Conservation (phyloP, 805 yeast genomes). For the Debaryomyces hansenii region DNA sequence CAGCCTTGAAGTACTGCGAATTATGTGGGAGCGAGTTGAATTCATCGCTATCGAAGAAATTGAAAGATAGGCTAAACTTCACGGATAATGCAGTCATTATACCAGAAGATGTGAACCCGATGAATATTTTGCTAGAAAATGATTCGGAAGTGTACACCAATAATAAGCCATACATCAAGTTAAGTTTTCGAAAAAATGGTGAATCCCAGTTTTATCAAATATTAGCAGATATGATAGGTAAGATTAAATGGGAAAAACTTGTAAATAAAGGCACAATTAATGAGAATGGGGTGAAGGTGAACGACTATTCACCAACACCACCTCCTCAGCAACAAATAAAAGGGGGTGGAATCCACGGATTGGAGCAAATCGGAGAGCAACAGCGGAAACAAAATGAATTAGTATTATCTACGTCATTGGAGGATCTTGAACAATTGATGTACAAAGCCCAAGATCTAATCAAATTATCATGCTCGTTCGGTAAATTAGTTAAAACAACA, state of each 20-base stretch:
- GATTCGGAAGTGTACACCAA: slow-evolving; percentile 34
- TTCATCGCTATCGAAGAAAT: slow-evolving; percentile 9
- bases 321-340: slow-evolving; percentile 5
- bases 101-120: slow-evolving; percentile 7
- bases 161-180: slow-evolving; percentile 48
- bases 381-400: slow-evolving; percentile 58
- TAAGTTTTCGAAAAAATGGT: slow-evolving; percentile 78
- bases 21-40: slow-evolving; percentile 67
- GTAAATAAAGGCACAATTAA: slow-evolving; percentile 35
- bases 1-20: slow-evolving; percentile 76
- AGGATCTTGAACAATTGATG: slow-evolving; percentile 75
- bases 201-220: slow-evolving; percentile 52
- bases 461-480: slow-evolving; percentile 50
- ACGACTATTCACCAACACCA: slow-evolving; percentile 3
- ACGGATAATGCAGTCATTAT: background rate
- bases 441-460: slow-evolving; percentile 75
- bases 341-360: slow-evolving; percentile 66
- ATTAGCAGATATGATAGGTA: slow-evolving; percentile 41
- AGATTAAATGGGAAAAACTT: slow-evolving; percentile 48
- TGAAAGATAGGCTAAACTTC: slow-evolving; percentile 1
- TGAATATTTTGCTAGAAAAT: slow-evolving; percentile 17
- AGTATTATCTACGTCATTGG: slow-evolving; percentile 66
- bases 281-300: slow-evolving; percentile 31
- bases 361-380: slow-evolving; percentile 57
- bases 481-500: slow-evolving; percentile 14